These are phyloP conservation scores for Massariosphaeria phaeospora DNA, from an alignment of 495 filamentous ascomycete genomes.

Conservation along the genomic window DNA sequence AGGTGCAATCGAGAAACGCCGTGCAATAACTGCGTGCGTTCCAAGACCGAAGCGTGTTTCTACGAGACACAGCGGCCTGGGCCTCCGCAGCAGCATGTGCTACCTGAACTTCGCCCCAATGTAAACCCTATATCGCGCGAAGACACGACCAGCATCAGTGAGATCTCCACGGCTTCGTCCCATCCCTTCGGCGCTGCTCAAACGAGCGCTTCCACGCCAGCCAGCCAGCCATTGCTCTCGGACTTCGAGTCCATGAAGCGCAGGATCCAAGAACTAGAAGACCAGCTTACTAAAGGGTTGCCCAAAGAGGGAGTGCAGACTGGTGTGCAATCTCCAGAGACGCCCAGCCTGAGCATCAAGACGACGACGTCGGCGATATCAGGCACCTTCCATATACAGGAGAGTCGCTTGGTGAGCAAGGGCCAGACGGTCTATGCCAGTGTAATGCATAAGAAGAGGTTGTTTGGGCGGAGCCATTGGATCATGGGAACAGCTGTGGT, in stretches of 20 bases:
- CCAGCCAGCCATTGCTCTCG: constrained; percentile 24
- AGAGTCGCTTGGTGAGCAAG: constrained; percentile 29
- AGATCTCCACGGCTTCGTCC: constrained; percentile 7
- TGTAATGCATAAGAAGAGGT: constrained; percentile 50
- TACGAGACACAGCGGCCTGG: constrained; percentile 38
- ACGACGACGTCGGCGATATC: constrained; percentile 32
- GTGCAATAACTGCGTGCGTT: constrained; percentile 49
- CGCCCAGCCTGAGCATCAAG: too few species aligned
- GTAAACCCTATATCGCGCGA: not conserved
- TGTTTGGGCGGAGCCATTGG: constrained; percentile 57
- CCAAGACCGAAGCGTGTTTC: constrained; percentile 43
- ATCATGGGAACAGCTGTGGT: constrained; percentile 45
- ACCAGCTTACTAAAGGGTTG: constrained; percentile 43
- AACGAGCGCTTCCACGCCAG: constrained; percentile 35
- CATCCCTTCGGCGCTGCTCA: constrained; percentile 25
- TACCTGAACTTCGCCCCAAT: not conserved
- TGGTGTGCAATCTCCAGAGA: too few species aligned
- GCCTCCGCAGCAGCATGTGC: not conserved
- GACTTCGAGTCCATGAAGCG: constrained; percentile 42
- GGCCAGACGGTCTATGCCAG: constrained; percentile 37
- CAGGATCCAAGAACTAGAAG: constrained; percentile 46
- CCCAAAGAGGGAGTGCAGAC: too few species aligned
- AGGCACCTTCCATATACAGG: constrained; percentile 37
- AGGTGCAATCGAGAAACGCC: constrained; percentile 48
- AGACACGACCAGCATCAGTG: not conserved